Evolutionary conservation across 345 rosid genomes (phyloP).

Genomic region (Eucalyptus virginea): DNA sequence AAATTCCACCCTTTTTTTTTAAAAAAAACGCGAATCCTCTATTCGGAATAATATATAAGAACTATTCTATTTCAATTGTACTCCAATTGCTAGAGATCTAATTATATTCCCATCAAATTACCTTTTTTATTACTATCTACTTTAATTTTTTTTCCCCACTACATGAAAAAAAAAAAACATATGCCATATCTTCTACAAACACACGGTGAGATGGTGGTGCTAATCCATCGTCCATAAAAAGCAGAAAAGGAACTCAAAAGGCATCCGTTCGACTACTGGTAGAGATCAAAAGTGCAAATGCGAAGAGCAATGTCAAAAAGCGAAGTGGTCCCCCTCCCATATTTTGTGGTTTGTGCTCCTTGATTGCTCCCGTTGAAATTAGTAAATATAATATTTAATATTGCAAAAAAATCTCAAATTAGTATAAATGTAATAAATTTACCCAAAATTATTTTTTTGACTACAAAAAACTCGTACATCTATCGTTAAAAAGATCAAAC

Average conservation of each 20-base stretch:
- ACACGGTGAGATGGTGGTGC: neutral
- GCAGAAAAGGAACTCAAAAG: neutral
- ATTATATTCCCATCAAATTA: neutral
- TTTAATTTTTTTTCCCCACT: neutral
- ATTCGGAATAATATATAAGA: neutral
- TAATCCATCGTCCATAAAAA: neutral
- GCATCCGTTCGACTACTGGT: neutral
- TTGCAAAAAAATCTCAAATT: neutral
- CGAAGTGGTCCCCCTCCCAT: neutral
- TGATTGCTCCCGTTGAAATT: neutral
- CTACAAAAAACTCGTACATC: accelerated
- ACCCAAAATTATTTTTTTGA: accelerated
- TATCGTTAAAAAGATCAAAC: no score
- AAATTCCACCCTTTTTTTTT: neutral
- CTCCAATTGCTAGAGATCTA: neutral
- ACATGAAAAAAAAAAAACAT: neutral
- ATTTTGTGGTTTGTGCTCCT: neutral
- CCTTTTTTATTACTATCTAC: neutral
- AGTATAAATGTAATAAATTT: no score
- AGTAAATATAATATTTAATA: neutral
- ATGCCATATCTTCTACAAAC: neutral
- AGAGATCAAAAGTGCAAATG: neutral
- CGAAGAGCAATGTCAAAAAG: neutral
- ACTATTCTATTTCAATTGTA: neutral
- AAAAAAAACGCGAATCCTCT: neutral